These are phyloP conservation scores for Oryza meridionalis DNA, from an alignment of 176 grass and related monocot species.

Conservation along the genomic window DNA sequence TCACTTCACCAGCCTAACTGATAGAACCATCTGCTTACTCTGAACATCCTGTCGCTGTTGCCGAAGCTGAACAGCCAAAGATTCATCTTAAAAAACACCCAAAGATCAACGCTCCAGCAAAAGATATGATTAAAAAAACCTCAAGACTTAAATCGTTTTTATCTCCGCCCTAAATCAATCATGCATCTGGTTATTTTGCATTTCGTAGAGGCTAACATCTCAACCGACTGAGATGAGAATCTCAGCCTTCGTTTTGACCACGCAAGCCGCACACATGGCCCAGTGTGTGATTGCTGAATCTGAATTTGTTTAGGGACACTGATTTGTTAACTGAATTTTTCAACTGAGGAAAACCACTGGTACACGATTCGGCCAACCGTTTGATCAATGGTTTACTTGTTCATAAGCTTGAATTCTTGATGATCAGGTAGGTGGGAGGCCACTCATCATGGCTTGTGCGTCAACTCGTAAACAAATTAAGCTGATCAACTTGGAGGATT, in stretches of 20 bases:
- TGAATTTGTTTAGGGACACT: not conserved
- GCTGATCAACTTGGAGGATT: not conserved
- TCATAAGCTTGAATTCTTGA: not conserved
- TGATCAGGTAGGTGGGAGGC: slow-evolving; percentile 2
- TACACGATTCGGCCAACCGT: not conserved
- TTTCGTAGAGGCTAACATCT: slow-evolving; percentile 14
- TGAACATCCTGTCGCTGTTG: not conserved
- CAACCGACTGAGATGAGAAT: slow-evolving; percentile 1
- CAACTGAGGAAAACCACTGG: not conserved
- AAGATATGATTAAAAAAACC: not conserved
- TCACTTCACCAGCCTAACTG: not conserved
- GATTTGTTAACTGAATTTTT: not conserved
- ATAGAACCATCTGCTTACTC: not conserved
- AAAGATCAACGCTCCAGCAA: not conserved
- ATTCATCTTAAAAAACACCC: not conserved
- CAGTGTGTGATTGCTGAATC: not conserved
- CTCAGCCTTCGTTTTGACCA: slow-evolving; percentile 18
- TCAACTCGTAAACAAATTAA: slow-evolving; percentile 17
- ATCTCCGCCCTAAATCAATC: not conserved
- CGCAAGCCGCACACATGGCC: not conserved
- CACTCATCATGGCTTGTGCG: not conserved
- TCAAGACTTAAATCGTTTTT: not conserved
- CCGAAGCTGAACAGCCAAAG: not conserved
- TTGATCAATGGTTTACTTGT: slow-evolving; percentile 3
- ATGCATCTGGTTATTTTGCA: not conserved